Conservation (phyloP, 768 basidiomycete genomes). For the Cystobasidium tubakii region DNA sequence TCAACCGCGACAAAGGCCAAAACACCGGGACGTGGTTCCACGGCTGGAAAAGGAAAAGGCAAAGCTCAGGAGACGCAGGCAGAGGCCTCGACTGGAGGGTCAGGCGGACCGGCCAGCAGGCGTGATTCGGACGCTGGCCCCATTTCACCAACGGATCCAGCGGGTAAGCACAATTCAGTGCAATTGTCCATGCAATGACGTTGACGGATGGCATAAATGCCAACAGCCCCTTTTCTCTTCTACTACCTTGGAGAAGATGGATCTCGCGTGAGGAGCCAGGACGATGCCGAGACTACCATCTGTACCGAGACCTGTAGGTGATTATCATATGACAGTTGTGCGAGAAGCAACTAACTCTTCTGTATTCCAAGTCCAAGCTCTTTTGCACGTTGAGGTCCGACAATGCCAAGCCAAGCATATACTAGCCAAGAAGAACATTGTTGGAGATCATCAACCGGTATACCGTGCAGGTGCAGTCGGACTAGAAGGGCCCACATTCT, state of each 20-base stretch:
- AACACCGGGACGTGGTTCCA: not conserved
- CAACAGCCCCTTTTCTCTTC: constrained; percentile 24
- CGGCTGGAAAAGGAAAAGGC: not conserved
- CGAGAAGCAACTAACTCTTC: too few species aligned
- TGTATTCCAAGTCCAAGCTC: not conserved
- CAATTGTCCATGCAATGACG: not conserved
- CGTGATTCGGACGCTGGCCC: not conserved
- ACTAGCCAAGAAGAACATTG: constrained; percentile 1
- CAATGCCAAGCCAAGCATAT: constrained; percentile 8
- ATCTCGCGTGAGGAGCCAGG: not conserved
- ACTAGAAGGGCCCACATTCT: constrained; percentile 12
- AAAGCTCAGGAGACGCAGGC: not conserved
- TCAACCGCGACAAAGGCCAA: not conserved
- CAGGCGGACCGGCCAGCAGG: not conserved
- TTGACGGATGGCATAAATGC: not conserved
- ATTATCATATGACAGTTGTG: too few species aligned
- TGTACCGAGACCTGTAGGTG: not conserved
- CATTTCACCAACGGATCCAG: not conserved
- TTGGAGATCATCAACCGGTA: not conserved
- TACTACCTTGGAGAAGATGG: not conserved
- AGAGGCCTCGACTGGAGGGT: not conserved
- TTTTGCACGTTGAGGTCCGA: constrained; percentile 14
- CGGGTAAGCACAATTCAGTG: not conserved
- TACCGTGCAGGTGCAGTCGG: not conserved
- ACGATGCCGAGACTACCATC: not conserved